phyloP scores from a whole-genome alignment of 2,329 filamentous ascomycete genomes.

The Fusarium irregulare region DNA sequence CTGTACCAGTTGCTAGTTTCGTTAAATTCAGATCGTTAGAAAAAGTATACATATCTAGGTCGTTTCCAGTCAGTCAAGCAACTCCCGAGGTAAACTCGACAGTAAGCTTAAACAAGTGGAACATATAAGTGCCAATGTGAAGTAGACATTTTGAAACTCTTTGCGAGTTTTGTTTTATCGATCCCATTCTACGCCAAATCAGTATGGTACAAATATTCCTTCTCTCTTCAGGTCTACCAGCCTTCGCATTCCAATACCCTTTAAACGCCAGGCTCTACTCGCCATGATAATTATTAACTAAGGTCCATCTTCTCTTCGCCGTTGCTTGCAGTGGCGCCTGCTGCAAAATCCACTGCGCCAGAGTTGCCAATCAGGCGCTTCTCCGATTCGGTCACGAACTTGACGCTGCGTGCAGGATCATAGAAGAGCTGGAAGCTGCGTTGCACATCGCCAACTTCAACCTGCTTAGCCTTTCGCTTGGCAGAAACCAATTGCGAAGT shows the following conservation, averaged over 20 bases:
- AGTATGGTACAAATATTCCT: slow-evolving; percentile 47
- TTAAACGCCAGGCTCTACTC: slow-evolving; percentile 49
- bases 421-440: slow-evolving; percentile 95
- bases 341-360: slow-evolving; percentile 79
- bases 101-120: background rate
- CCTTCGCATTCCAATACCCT: slow-evolving; percentile 38
- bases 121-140: slow-evolving; percentile 7
- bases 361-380: slow-evolving; percentile 91
- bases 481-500: slow-evolving; percentile 88
- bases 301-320: slow-evolving; percentile 62
- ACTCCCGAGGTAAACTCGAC: background rate
- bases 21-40: background rate
- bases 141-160: slow-evolving; percentile 27
- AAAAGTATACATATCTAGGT: background rate
- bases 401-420: slow-evolving; percentile 86
- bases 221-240: slow-evolving; percentile 29
- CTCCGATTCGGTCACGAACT: slow-evolving; percentile 90
- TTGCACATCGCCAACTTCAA: slow-evolving; percentile 89
- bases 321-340: slow-evolving; percentile 43
- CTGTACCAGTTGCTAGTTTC: background rate
- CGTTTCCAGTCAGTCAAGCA: background rate
- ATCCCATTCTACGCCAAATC: slow-evolving; percentile 45
- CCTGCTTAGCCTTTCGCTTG: slow-evolving; percentile 86
- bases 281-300: slow-evolving; percentile 51
- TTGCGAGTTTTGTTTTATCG: slow-evolving; percentile 28